Evolutionary conservation across 83 land plant species (phyloP).

Genomic region (Picea engelmannii): DNA sequence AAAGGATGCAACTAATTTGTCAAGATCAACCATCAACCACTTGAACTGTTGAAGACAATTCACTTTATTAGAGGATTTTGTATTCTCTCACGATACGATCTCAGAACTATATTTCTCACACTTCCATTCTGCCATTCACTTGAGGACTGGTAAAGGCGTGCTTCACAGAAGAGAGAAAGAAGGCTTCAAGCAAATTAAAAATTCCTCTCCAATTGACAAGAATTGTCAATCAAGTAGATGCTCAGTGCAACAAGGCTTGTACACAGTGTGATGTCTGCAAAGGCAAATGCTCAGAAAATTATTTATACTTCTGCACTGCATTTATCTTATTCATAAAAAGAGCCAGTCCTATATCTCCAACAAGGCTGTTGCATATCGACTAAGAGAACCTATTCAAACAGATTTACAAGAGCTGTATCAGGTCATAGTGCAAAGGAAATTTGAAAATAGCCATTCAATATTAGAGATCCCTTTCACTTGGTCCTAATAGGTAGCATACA

Average conservation of each 20-base stretch:
- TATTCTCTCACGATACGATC: neutral
- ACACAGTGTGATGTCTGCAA: too few species aligned
- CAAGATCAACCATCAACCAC: too few species aligned
- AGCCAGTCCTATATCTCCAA: neutral
- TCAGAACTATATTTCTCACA: neutral
- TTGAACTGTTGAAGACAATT: too few species aligned
- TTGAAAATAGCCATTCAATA: neutral
- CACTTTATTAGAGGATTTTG: neutral
- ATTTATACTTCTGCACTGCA: neutral
- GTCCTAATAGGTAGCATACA: neutral
- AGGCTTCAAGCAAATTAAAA: neutral
- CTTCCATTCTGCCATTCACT: neutral
- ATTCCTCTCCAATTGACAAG: too few species aligned
- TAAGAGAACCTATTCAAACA: neutral
- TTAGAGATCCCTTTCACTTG: neutral
- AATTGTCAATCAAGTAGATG: too few species aligned
- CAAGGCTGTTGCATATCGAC: neutral
- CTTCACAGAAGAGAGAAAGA: neutral
- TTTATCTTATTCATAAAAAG: neutral
- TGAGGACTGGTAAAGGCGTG: neutral
- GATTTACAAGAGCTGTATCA: neutral
- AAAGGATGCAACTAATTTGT: too few species aligned
- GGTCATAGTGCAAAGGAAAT: neutral
- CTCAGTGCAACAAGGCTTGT: neutral
- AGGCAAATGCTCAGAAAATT: conserved; percentile 2